phyloP scores from a whole-genome alignment of 768 basidiomycete species.

The Boletus rufocinnamomeus region DNA sequence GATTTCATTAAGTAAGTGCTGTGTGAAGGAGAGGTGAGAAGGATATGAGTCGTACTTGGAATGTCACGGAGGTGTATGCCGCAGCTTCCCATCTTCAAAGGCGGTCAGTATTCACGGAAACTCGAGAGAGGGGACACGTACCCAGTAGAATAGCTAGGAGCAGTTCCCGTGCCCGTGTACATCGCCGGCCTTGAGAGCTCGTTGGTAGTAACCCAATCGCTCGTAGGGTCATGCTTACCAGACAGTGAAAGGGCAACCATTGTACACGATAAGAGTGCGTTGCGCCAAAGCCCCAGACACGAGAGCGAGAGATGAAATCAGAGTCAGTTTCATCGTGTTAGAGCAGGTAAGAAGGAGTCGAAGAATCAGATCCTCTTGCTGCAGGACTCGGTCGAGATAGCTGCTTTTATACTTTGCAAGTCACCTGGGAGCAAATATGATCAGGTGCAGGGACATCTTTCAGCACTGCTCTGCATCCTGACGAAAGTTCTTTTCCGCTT shows the following conservation, averaged over 20 bases:
- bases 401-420: slow-evolving; percentile 21
- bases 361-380: not conserved
- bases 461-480: not conserved
- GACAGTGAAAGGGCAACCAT: slow-evolving; percentile 67
- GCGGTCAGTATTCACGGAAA: slow-evolving; percentile 1
- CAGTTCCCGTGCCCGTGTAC: slow-evolving; percentile 58
- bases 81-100: slow-evolving; percentile 37
- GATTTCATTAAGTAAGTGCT: not conserved
- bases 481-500: not conserved
- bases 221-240: slow-evolving; percentile 45
- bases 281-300: slow-evolving; percentile 40
- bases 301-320: slow-evolving; percentile 33
- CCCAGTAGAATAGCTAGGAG: slow-evolving; percentile 50
- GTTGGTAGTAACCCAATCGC: not conserved
- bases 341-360: not conserved
- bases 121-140: slow-evolving; percentile 22
- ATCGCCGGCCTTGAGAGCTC: slow-evolving; percentile 48
- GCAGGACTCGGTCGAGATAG: not conserved
- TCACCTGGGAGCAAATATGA: not conserved
- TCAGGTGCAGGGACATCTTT: not conserved
- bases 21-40: not conserved
- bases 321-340: slow-evolving; percentile 25
- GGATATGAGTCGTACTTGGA: slow-evolving; percentile 20
- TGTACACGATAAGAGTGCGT: slow-evolving; percentile 61
- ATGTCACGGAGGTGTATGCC: slow-evolving; percentile 28